phyloP scores from a whole-genome alignment of 352 stramenopile genomes.

The Pythium rishiriense region DNA sequence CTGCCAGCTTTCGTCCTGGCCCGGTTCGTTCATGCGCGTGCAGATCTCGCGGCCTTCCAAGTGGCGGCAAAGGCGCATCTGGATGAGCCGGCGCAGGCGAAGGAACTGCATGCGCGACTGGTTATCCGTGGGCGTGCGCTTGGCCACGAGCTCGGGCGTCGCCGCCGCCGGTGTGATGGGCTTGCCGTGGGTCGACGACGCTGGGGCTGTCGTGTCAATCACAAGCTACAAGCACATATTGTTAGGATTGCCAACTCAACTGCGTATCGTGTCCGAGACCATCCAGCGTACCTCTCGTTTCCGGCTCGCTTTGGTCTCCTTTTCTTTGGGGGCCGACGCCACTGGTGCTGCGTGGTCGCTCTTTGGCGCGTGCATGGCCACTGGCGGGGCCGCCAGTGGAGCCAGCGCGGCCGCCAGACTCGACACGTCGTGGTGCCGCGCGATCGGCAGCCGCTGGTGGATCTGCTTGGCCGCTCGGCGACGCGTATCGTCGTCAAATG shows the following conservation, averaged over 20 bases:
- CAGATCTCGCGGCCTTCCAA: slow-evolving; percentile 68
- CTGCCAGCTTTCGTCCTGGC: slow-evolving; percentile 38
- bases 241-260: neutral
- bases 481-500: slow-evolving; percentile 33
- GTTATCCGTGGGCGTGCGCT: slow-evolving; percentile 28
- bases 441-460: slow-evolving; percentile 39
- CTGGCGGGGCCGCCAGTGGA: slow-evolving; percentile 1
- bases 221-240: slow-evolving; percentile 10
- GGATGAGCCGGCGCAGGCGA: slow-evolving; percentile 64
- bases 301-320: slow-evolving; percentile 16
- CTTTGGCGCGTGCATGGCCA: neutral
- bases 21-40: slow-evolving; percentile 13
- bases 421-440: slow-evolving; percentile 34
- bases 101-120: slow-evolving; percentile 41
- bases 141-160: slow-evolving; percentile 28
- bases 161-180: slow-evolving; percentile 21
- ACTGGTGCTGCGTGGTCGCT: neutral
- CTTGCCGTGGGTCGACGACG: neutral
- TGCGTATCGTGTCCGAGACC: no score
- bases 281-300: slow-evolving; percentile 24
- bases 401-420: slow-evolving; percentile 7
- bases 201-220: slow-evolving; percentile 12
- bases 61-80: slow-evolving; percentile 65
- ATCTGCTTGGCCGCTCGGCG: slow-evolving; percentile 44
- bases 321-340: slow-evolving; percentile 4